These are phyloP conservation scores for Colletotrichum orbiculare DNA, from an alignment of 2,329 filamentous ascomycete species.

Conservation along the genomic window DNA sequence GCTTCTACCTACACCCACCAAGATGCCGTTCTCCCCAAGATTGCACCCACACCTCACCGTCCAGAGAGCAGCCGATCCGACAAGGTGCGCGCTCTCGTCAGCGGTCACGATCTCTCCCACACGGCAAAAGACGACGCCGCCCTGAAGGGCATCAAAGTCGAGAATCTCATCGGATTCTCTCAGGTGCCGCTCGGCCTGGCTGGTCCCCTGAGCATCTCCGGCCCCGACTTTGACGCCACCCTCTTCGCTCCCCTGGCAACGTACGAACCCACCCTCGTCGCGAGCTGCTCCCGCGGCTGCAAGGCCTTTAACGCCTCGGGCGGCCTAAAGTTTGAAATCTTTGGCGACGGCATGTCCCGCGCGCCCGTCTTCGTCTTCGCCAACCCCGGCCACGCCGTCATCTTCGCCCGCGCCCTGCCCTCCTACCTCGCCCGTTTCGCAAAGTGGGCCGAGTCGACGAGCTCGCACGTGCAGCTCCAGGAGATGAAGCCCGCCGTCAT, in stretches of 20 bases:
- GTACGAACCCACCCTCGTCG: constrained; percentile 20
- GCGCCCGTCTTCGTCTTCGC: constrained; percentile 13
- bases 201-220: neutral
- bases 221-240: neutral
- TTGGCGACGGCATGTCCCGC: constrained; percentile 15
- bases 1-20: too few relatives aligned
- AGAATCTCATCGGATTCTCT: constrained; percentile 10
- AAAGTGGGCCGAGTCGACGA: constrained; percentile 12
- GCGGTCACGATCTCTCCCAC: neutral
- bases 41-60: neutral
- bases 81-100: constrained; percentile 4
- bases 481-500: constrained; percentile 12
- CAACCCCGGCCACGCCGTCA: constrained; percentile 7
- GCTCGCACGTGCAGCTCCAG: constrained; percentile 11
- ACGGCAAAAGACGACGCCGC: constrained; percentile 2
- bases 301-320: constrained; percentile 15
- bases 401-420: constrained; percentile 10
- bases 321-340: constrained; percentile 8
- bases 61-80: neutral
- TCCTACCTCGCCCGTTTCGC: constrained; percentile 5
- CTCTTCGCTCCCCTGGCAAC: constrained; percentile 10
- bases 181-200: constrained; percentile 11
- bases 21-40: too few relatives aligned
- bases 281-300: constrained; percentile 17
- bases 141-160: constrained; percentile 3